These are phyloP conservation scores for Geranomyces variabilis DNA, from an alignment of 192 early-diverging fungal genomes.

Conservation along the genomic window DNA sequence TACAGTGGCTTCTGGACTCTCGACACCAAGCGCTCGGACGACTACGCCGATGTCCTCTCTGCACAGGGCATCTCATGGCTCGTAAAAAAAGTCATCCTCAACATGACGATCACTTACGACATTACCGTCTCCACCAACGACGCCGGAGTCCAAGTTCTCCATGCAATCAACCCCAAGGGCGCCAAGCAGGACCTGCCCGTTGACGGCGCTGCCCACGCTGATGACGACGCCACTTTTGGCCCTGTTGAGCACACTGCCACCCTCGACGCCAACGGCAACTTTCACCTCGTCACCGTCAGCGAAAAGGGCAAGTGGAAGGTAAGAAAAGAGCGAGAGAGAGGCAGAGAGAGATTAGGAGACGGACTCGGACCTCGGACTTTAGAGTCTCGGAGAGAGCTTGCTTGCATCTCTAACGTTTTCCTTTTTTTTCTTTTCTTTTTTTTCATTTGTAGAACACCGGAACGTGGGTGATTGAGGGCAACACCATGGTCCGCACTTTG, in stretches of 20 bases:
- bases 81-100: conserved; percentile 31
- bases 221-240: conserved; percentile 23
- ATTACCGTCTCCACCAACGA: background rate
- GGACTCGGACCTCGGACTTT: too few relatives aligned
- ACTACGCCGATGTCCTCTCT: conserved; percentile 31
- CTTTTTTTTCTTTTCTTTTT: background rate
- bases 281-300: conserved; percentile 19
- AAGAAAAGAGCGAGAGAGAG: background rate
- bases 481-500: conserved; percentile 22
- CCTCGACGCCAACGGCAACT: conserved; percentile 14
- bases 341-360: too few relatives aligned
- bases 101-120: conserved; percentile 37
- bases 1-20: conserved; percentile 33
- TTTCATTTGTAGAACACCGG: conserved; percentile 13
- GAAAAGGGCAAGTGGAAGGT: conserved; percentile 35
- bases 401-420: background rate
- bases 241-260: conserved; percentile 24
- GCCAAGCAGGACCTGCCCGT: conserved; percentile 21
- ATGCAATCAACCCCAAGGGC: conserved; percentile 36
- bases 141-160: conserved; percentile 7
- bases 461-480: conserved; percentile 20
- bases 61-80: conserved; percentile 30
- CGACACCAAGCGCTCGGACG: conserved; percentile 24
- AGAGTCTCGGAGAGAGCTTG: too few relatives aligned
- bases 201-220: conserved; percentile 17